Percentiles rank a stretch among this genome's conserved stretches.
Evolutionary conservation across 1,284 basidiomycete genomes (phyloP).

Genomic region (Coniferiporia weirii): DNA sequence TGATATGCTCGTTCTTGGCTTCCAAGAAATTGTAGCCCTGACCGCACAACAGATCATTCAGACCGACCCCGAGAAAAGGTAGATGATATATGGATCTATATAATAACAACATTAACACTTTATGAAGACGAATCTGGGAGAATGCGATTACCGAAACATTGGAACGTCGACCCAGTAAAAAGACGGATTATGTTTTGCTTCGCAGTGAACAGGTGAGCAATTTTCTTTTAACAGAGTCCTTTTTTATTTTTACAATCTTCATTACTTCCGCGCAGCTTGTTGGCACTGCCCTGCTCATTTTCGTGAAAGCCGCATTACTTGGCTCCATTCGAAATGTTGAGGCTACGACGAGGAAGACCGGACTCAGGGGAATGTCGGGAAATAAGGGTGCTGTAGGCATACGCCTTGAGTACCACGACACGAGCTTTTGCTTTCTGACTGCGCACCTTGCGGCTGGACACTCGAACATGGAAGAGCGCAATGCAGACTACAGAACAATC

Average conservation of each 20-base stretch:
- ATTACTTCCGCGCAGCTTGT: constrained; percentile 59
- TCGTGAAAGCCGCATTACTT: constrained; percentile 76
- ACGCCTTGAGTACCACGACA: constrained; percentile 85
- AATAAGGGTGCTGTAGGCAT: constrained; percentile 97
- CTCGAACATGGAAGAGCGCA: constrained; percentile 83
- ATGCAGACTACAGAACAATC: constrained; percentile 91
- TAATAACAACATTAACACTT: neutral
- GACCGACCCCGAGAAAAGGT: constrained; percentile 94
- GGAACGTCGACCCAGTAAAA: constrained; percentile 59
- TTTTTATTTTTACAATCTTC: constrained; percentile 5
- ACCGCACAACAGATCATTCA: constrained; percentile 96
- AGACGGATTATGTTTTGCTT: constrained; percentile 77
- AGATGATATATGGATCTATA: neutral
- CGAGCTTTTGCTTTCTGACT: constrained; percentile 92
- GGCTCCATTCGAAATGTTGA: constrained; percentile 86
- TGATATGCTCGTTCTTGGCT: constrained; percentile 87
- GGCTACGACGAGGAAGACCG: constrained; percentile 92
- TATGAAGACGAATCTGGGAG: constrained; percentile 80
- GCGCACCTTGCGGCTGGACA: constrained; percentile 96
- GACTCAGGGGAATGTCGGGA: constrained; percentile 92
- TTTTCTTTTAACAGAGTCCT: neutral
- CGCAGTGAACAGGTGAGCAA: constrained; percentile 80
- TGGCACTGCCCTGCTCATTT: constrained; percentile 86
- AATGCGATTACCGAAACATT: constrained; percentile 76
- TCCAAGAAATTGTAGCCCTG: constrained; percentile 97